Evolutionary conservation across 2,329 filamentous ascomycete species (phyloP).

Genomic region (Colletotrichum orchidophilum): DNA sequence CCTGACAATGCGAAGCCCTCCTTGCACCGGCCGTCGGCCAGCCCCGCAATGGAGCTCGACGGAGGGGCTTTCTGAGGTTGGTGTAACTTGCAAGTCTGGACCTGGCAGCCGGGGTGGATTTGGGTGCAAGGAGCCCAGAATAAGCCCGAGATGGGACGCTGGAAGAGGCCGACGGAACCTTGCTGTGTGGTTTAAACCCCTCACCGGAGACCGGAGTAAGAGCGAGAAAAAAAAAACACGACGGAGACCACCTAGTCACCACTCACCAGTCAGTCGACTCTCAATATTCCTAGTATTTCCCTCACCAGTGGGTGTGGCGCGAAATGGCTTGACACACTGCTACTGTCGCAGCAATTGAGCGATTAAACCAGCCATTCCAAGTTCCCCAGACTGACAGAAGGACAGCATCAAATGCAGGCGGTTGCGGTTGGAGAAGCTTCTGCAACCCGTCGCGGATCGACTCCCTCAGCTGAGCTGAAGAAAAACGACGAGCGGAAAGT

Average conservation of each 20-base stretch:
- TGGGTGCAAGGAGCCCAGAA: constrained; percentile 30
- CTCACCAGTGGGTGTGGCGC: constrained; percentile 20
- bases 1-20: neutral
- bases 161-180: constrained; percentile 23
- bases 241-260: neutral
- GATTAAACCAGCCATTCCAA: constrained; percentile 14
- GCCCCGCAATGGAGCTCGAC: constrained; percentile 25
- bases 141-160: constrained; percentile 27
- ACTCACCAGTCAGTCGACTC: neutral
- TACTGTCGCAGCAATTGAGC: constrained; percentile 11
- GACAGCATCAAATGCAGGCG: neutral
- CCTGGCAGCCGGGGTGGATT: constrained; percentile 22
- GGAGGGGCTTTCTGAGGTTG: constrained; percentile 15
- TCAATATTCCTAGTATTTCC: constrained; percentile 18
- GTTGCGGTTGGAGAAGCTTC: constrained; percentile 11
- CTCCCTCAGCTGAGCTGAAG: neutral
- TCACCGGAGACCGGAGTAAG: constrained; percentile 21
- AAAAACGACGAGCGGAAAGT: neutral
- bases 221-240: constrained; percentile 13
- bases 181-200: constrained; percentile 26
- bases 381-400: neutral
- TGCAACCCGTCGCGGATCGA: constrained; percentile 7
- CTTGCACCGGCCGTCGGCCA: constrained; percentile 3
- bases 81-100: constrained; percentile 23
- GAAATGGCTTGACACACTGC: constrained; percentile 10